These are phyloP conservation scores for Penicillium concentricum DNA, from an alignment of 2,329 filamentous ascomycete species.

Conservation along the genomic window DNA sequence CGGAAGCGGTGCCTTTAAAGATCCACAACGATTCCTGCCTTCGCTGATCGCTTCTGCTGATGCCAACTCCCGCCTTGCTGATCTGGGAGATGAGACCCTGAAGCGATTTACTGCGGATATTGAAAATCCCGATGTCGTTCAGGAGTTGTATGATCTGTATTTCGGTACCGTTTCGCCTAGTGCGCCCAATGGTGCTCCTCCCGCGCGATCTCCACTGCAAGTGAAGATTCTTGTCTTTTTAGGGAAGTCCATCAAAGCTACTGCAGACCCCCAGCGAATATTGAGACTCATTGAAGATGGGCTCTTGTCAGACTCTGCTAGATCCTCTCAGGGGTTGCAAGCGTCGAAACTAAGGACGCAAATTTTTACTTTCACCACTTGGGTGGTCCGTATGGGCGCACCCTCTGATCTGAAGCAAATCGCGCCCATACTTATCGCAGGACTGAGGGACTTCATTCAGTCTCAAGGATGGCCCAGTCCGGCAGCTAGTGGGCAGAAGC, in stretches of 20 bases:
- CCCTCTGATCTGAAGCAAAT: slow-evolving; percentile 61
- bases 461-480: slow-evolving; percentile 79
- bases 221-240: slow-evolving; percentile 74
- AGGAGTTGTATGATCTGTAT: slow-evolving; percentile 70
- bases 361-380: slow-evolving; percentile 82
- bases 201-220: slow-evolving; percentile 67
- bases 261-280: slow-evolving; percentile 66
- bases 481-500: slow-evolving; percentile 51
- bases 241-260: slow-evolving; percentile 72
- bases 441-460: slow-evolving; percentile 71
- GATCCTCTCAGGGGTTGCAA: slow-evolving; percentile 63
- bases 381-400: slow-evolving; percentile 74
- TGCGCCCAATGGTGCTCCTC: slow-evolving; percentile 39
- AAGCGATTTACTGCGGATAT: slow-evolving; percentile 71
- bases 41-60: slow-evolving; percentile 81
- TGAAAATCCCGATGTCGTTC: slow-evolving; percentile 65
- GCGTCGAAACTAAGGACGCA: slow-evolving; percentile 76
- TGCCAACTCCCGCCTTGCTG: slow-evolving; percentile 74
- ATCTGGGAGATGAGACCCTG: slow-evolving; percentile 83
- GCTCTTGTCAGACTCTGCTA: slow-evolving; percentile 50
- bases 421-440: slow-evolving; percentile 65
- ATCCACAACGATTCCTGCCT: slow-evolving; percentile 78
- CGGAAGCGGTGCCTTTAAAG: slow-evolving; percentile 79
- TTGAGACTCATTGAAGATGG: slow-evolving; percentile 67
- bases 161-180: slow-evolving; percentile 51